Evolutionary conservation across 148 eudicot genomes (phyloP), one percentile per base, ranked within the genome.

Genomic region (Rhododendron kiyosumense): DNA sequence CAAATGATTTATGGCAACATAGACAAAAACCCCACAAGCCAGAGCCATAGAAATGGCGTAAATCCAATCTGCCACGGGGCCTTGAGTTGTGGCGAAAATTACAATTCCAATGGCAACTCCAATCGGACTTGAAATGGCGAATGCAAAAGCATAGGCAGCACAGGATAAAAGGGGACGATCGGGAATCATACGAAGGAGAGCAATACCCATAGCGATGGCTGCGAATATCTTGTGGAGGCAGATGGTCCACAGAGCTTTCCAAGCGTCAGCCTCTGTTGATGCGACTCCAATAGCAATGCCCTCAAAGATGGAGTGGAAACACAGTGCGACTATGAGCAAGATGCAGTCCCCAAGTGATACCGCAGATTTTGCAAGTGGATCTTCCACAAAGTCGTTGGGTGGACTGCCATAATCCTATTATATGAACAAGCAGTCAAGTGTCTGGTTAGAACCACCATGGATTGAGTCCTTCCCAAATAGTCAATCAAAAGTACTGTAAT

Each of bases 271-370:
- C 51, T 87, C 59, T 51, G 95, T 93, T 67, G 91, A 87, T 0
- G 95, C 91, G 4, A 93, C 91, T 10, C 95, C 95, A 2, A 93
- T 93, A 0, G 95, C 95, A 41, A 93, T 92, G 79, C 95, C 95
- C 84, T 93, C 94, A 34, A 93, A 93, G 24, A 93, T 89, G 1
- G 94, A 93, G 91, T 93, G 95, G 89, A 92, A 93, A 54, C 95
- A 93, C n/a, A 93, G 57, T 15, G 94, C 95, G 1, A 86, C 86
- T 69, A 93, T 93, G 32, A 93, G 75, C 69, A 93, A 87, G 88
- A 92, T 85, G 32, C 93, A 90, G 87, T 93, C 95, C 51, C 94
- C 91, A 12, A 92, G 5, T 11, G 94, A 91, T 43, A 89, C 87
- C 15, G 90, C 94, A 75, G 93, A 69, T 28, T 38, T 77, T 38